Evolutionary conservation across 768 basidiomycete genomes (phyloP).

Genomic region (Xerocomus spinulosus): DNA sequence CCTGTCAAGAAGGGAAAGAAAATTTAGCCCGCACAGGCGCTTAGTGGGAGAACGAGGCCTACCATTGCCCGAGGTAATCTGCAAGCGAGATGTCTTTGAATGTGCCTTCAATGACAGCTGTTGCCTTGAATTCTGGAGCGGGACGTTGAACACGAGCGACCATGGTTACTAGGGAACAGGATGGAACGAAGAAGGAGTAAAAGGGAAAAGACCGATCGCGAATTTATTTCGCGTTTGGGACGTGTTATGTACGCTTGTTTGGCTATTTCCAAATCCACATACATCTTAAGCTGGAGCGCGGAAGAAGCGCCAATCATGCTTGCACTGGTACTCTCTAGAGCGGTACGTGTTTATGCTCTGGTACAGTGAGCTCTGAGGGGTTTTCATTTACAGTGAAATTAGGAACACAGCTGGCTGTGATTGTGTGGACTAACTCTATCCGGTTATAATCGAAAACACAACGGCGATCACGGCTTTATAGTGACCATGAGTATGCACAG

Average conservation of each 20-base stretch:
- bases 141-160: conserved; percentile 72
- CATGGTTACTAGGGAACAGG: conserved; percentile 16
- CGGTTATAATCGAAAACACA: too few relatives aligned
- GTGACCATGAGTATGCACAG: too few relatives aligned
- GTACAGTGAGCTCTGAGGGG: too few relatives aligned
- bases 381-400: too few relatives aligned
- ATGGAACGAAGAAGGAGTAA: background rate
- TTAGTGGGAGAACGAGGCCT: background rate
- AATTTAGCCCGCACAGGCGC: too few relatives aligned
- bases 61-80: conserved; percentile 83
- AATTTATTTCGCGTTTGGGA: conserved; percentile 17
- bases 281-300: too few relatives aligned
- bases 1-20: conserved; percentile 41
- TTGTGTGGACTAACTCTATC: too few relatives aligned
- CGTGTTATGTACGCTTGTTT: conserved; percentile 32
- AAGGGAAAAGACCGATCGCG: background rate
- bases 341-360: too few relatives aligned
- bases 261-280: background rate
- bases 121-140: conserved; percentile 74
- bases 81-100: conserved; percentile 76
- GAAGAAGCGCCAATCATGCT: too few relatives aligned
- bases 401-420: too few relatives aligned
- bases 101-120: conserved; percentile 68
- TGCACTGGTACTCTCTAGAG: too few relatives aligned
- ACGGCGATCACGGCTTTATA: too few relatives aligned